Percentiles rank a stretch among this genome's conserved stretches.
Evolutionary conservation across 2,329 filamentous ascomycete genomes (phyloP).

Genomic region (Annulohypoxylon truncatum): DNA sequence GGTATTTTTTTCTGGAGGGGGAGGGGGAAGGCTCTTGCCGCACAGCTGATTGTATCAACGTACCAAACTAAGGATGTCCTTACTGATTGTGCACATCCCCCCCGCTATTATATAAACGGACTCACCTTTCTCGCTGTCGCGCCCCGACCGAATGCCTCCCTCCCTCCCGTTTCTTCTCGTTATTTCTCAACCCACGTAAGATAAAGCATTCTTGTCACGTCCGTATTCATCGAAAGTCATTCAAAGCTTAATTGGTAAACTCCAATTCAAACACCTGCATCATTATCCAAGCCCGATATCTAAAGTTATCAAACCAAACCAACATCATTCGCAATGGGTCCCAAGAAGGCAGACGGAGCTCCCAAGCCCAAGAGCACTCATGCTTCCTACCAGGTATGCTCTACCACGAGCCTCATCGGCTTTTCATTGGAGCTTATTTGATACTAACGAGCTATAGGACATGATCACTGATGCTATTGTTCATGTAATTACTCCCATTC

Average conservation of each 20-base stretch:
- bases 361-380: conserved; percentile 65
- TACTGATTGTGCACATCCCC: conserved; percentile 69
- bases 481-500: conserved; percentile 62
- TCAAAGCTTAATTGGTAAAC: conserved; percentile 44
- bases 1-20: conserved; percentile 27
- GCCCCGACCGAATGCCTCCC: conserved; percentile 55
- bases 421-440: conserved; percentile 34
- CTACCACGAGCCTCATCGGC: conserved; percentile 27
- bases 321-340: conserved; percentile 62
- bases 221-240: conserved; percentile 42
- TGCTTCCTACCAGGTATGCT: conserved; percentile 69
- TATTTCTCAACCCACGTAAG: conserved; percentile 42
- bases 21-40: conserved; percentile 24
- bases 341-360: conserved; percentile 66
- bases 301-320: conserved; percentile 22
- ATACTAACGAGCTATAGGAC: conserved; percentile 61
- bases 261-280: conserved; percentile 28
- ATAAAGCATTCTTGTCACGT: conserved; percentile 28
- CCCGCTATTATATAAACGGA: conserved; percentile 70
- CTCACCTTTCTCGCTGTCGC: conserved; percentile 65
- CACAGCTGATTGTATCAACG: conserved; percentile 41
- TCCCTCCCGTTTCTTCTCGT: conserved; percentile 55
- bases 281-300: conserved; percentile 36
- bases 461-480: conserved; percentile 73
- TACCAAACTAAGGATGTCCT: conserved; percentile 44